Base-by-base conservation (phyloP, 257 asterid genomes). In the Nicotiana otophora region DNA sequence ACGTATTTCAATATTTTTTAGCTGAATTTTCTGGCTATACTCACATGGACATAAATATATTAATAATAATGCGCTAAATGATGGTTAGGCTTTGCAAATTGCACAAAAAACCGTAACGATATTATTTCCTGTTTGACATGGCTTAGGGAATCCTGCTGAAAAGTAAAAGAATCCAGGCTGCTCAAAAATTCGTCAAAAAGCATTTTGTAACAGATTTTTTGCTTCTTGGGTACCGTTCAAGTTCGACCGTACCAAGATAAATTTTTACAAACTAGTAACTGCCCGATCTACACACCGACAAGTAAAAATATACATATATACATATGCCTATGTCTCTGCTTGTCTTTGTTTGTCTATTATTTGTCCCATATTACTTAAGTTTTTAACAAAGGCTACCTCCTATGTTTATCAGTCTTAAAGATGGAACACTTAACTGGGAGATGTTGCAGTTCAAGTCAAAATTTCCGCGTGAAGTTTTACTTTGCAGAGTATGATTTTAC, bases 351-450 rank as follows among this genome's bases (percentile, higher is more conserved):
- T 42, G 58, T 70, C 60, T 72, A 46, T 81, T 60, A 9, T 55
- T 76, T 34, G 83, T 58, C 36, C 14, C 39, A 64, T 83, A 61
- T 82, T 63, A 62, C 58, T 65, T 83, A 81, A 77, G 62, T 26
- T 72, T 70, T 42, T 39, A 70, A 31, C 34, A 20, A 42, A 23
- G 57, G 61, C 15, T 58, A 78, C 80, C 81, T 70, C 36, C 55
- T 77, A 54, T 78, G 75, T 83, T 78, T 81, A 30, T 84, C 83
- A 96, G 99, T 89, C 86, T 96, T 82, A 94, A 94, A 92, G 99
- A 96, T 88, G 98, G 99, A 84, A 96, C 90, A 83, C 98, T 94
- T 68, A 96, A 94, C 84, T 96, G 91, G 89, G 99, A 96, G 88
- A 94, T 96, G 46, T 84, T 94, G 94, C 95, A 92, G 87, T 94